Conservation (phyloP, 2,329 filamentous ascomycete species). For the Aspergillus sp. region DNA sequence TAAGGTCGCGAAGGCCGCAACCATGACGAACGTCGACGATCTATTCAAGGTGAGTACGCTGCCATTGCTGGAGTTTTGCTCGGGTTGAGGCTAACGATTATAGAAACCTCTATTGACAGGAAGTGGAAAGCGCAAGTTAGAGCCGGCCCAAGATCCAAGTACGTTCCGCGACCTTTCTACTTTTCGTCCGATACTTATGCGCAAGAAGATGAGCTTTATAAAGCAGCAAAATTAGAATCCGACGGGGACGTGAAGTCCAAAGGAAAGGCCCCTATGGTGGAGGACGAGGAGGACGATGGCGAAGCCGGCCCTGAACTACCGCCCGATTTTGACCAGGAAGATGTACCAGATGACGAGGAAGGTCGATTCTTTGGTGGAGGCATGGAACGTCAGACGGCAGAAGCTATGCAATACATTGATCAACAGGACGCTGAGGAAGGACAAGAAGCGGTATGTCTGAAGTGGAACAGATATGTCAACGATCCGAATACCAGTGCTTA, state of each 20-base stretch:
- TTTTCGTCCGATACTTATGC: constrained; percentile 8
- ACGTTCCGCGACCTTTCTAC: constrained; percentile 12
- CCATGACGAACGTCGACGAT: constrained; percentile 51
- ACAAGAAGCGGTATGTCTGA: constrained; percentile 34
- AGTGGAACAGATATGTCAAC: background rate
- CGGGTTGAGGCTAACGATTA: constrained; percentile 10
- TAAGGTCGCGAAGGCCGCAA: constrained; percentile 11
- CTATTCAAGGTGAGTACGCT: constrained; percentile 45
- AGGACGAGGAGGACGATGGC: constrained; percentile 41
- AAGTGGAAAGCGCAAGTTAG: constrained; percentile 51
- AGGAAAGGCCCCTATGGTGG: constrained; percentile 38
- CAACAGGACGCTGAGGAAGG: constrained; percentile 46
- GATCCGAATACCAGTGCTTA: constrained; percentile 13
- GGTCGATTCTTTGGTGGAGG: constrained; percentile 94
- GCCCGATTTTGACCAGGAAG: constrained; percentile 47
- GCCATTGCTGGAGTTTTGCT: background rate
- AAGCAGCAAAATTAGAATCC: constrained; percentile 48
- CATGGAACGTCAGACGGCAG: constrained; percentile 68
- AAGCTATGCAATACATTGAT: constrained; percentile 84
- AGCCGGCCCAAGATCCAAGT: constrained; percentile 46
- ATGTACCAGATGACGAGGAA: constrained; percentile 70
- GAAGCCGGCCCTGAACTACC: constrained; percentile 49
- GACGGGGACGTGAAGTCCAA: constrained; percentile 45
- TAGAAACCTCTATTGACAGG: constrained; percentile 43
- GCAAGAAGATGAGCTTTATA: constrained; percentile 47